Percentiles rank a stretch among this genome's conserved stretches.
Evolutionary conservation across 2,329 filamentous ascomycete genomes (phyloP).

Genomic region (Raffaelea ambrosiae): DNA sequence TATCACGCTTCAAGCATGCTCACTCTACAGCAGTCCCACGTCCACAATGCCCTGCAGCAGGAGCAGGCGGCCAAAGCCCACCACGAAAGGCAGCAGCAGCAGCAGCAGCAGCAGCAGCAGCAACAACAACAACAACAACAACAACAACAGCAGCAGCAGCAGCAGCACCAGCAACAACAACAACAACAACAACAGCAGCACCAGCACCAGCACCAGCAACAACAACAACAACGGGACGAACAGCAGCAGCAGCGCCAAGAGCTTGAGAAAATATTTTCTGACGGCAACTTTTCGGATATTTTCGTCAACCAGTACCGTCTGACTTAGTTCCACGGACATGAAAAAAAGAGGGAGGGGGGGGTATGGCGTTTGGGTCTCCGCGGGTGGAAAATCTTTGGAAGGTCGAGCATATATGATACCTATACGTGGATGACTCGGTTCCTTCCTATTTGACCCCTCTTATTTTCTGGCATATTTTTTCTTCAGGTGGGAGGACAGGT

Average conservation of each 20-base stretch:
- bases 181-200: conserved; percentile 3
- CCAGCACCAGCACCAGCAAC: conserved; percentile 5
- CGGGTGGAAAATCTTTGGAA: no score
- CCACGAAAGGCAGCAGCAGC: conserved; percentile 3
- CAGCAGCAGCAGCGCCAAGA: conserved; percentile 1
- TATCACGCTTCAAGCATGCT: conserved; percentile 11
- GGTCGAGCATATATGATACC: no score
- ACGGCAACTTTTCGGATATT: conserved; percentile 3
- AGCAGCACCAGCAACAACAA: conserved; percentile 4
- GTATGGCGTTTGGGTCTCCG: no score
- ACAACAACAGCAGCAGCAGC: conserved; percentile 1
- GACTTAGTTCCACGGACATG: no score
- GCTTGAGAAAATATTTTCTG: conserved; percentile 4
- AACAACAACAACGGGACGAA: conserved; percentile 2
- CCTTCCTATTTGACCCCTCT: no score
- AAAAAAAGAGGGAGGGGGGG: no score
- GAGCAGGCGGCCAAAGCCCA: conserved; percentile 1
- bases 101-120: conserved; percentile 3
- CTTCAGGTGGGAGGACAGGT: no score
- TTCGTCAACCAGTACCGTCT: conserved; percentile 4
- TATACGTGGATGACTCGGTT: no score
- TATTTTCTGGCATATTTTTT: no score
- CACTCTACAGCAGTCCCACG: conserved; percentile 9
- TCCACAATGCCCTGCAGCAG: conserved; percentile 7
- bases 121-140: conserved; percentile 7